phyloP scores from a whole-genome alignment of 75 land plant genomes.

The Selaginella tamariscina region DNA sequence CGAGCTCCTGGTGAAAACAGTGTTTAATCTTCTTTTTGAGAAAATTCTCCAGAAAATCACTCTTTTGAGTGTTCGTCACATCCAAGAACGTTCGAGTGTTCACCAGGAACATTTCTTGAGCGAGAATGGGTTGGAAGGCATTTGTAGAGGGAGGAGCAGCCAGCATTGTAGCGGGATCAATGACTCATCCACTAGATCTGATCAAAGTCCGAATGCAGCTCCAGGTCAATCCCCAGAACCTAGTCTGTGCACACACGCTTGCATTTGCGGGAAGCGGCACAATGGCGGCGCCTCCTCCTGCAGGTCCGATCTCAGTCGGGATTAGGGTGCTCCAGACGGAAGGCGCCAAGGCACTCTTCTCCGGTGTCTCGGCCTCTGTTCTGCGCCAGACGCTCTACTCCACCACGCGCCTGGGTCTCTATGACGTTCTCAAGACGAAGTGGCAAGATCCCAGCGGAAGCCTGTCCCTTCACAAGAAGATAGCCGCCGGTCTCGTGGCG shows the following conservation, averaged over 20 bases:
- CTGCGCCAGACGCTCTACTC: constrained; percentile 27
- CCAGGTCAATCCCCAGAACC: constrained; percentile 15
- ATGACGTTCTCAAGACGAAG: constrained; percentile 21
- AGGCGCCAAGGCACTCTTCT: constrained; percentile 23
- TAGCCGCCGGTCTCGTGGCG: constrained; percentile 23
- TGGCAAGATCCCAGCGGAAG: background rate
- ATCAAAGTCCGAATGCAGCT: constrained; percentile 36
- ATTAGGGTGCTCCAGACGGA: constrained; percentile 14
- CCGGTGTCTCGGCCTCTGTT: constrained; percentile 26
- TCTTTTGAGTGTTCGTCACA: background rate
- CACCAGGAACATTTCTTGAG: background rate
- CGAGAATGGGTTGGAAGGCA: constrained; percentile 6
- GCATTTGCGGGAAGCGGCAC: background rate
- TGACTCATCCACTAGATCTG: constrained; percentile 26
- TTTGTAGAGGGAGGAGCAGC: constrained; percentile 24
- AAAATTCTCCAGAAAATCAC: background rate
- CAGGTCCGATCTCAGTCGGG: constrained; percentile 14
- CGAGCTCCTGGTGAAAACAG: background rate
- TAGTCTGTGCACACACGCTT: background rate
- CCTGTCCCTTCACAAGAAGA: constrained; percentile 24
- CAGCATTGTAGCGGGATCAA: constrained; percentile 21
- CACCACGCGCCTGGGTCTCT: constrained; percentile 23
- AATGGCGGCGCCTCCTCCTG: background rate
- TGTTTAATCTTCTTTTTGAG: background rate
- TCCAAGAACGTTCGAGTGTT: background rate